Percentiles rank a stretch among this genome's conserved stretches.
phyloP scores from a whole-genome alignment of 169 alveolate species.

The Perkinsus olseni region DNA sequence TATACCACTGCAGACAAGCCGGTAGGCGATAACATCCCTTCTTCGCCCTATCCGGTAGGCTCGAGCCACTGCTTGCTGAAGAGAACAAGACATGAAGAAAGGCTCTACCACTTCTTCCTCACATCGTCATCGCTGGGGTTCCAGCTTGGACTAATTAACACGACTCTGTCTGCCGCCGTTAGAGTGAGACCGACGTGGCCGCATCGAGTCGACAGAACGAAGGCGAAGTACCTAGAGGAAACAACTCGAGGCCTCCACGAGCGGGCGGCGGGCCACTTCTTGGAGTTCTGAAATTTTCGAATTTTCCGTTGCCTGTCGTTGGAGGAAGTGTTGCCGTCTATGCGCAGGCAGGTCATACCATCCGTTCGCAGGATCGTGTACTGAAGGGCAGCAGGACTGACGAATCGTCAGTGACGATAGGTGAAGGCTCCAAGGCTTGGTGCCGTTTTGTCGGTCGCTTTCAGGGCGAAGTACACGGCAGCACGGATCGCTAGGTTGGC shows the following conservation, averaged over 20 bases:
- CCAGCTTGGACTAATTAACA: slow-evolving; percentile 69
- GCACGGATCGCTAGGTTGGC: neutral
- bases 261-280: neutral
- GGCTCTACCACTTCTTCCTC: neutral
- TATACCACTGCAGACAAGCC: slow-evolving; percentile 15
- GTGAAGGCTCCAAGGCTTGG: too few species aligned
- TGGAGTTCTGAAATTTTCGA: neutral
- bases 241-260: neutral
- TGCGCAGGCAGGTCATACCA: neutral
- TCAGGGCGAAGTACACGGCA: too few species aligned
- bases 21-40: slow-evolving; percentile 58
- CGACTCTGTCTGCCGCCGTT: slow-evolving; percentile 60
- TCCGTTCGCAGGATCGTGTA: neutral
- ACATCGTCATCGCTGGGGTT: slow-evolving; percentile 62
- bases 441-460: too few species aligned
- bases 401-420: too few species aligned
- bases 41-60: slow-evolving; percentile 66
- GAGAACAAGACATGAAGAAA: neutral
- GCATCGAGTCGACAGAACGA: slow-evolving; percentile 28
- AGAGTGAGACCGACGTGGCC: slow-evolving; percentile 67
- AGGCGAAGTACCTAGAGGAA: neutral
- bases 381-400: too few species aligned
- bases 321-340: neutral
- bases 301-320: neutral
- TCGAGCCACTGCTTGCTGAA: slow-evolving; percentile 61